Percentiles rank a stretch among this genome's conserved stretches.
These are phyloP conservation scores for Eucalyptus erythrocorys DNA, from an alignment of 345 rosid genomes.

Conservation along the genomic window DNA sequence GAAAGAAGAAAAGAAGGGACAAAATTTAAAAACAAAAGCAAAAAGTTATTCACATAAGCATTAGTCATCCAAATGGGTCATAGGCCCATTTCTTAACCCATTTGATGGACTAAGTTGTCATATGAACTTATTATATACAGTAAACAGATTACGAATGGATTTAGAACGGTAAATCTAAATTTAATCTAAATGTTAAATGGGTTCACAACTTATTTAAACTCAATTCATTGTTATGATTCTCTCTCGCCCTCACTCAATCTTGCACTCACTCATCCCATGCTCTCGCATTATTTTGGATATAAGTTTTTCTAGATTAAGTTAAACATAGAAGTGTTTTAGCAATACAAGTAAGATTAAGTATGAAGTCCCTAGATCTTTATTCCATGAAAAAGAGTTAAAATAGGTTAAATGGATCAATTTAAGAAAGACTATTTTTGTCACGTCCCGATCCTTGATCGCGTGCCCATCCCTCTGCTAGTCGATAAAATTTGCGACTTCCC, in stretches of 20 bases:
- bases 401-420: neutral
- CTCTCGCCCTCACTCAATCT: neutral
- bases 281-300: neutral
- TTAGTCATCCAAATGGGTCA: neutral
- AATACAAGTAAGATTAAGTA: accelerated
- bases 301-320: neutral
- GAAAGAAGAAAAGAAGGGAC: neutral
- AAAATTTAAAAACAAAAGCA: neutral
- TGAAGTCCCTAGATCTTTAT: too few species aligned
- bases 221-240: neutral
- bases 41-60: neutral
- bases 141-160: too few species aligned
- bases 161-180: neutral
- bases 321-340: neutral
- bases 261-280: neutral
- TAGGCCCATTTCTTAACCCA: neutral
- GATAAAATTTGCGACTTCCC: too few species aligned
- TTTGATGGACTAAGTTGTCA: neutral
- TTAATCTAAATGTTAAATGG: neutral
- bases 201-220: too few species aligned
- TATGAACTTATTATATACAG: too few species aligned
- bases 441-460: too few species aligned
- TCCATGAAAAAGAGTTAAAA: neutral
- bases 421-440: too few species aligned
- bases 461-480: too few species aligned